Percentiles rank a stretch among this genome's conserved stretches.
Evolutionary conservation across 129 eudicot species (phyloP).

Genomic region (Gnaphalium uliginosum): DNA sequence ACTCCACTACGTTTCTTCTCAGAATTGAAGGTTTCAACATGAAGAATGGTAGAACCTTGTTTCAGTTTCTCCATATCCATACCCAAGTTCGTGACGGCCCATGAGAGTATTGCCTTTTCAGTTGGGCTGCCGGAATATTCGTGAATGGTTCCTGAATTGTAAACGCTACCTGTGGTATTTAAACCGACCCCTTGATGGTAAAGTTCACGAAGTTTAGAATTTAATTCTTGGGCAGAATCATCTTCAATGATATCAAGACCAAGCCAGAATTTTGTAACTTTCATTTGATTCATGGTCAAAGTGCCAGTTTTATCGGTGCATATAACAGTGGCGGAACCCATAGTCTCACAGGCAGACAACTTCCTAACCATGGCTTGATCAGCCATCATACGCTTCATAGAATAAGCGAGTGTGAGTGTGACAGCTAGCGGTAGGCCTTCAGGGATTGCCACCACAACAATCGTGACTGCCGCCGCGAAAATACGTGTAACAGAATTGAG

Average conservation of each 20-base stretch:
- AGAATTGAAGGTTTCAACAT: slow-evolving; percentile 61
- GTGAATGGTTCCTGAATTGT: slow-evolving; percentile 31
- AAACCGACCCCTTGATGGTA: slow-evolving; percentile 60
- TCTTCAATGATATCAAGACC: slow-evolving; percentile 39
- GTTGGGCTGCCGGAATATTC: slow-evolving; percentile 69
- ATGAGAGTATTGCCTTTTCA: slow-evolving; percentile 63
- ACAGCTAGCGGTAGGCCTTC: slow-evolving; percentile 69
- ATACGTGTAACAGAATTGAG: slow-evolving; percentile 42
- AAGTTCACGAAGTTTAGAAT: slow-evolving; percentile 28
- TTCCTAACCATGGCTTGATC: slow-evolving; percentile 55
- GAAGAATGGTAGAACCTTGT: slow-evolving; percentile 40
- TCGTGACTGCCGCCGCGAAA: slow-evolving; percentile 8
- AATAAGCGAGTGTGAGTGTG: slow-evolving; percentile 13
- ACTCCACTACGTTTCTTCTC: slow-evolving; percentile 70
- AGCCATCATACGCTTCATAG: slow-evolving; percentile 42
- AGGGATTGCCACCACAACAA: slow-evolving; percentile 62
- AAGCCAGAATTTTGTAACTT: slow-evolving; percentile 56
- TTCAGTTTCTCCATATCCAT: slow-evolving; percentile 55
- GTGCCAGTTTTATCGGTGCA: slow-evolving; percentile 47
- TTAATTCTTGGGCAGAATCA: neutral
- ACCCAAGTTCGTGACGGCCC: slow-evolving; percentile 54
- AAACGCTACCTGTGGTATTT: slow-evolving; percentile 59
- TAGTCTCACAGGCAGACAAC: slow-evolving; percentile 58
- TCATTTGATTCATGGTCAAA: slow-evolving; percentile 60
- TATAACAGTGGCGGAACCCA: slow-evolving; percentile 48